Evolutionary conservation across 257 asterid species (phyloP).

Genomic region (Jaltomata sinuosa): DNA sequence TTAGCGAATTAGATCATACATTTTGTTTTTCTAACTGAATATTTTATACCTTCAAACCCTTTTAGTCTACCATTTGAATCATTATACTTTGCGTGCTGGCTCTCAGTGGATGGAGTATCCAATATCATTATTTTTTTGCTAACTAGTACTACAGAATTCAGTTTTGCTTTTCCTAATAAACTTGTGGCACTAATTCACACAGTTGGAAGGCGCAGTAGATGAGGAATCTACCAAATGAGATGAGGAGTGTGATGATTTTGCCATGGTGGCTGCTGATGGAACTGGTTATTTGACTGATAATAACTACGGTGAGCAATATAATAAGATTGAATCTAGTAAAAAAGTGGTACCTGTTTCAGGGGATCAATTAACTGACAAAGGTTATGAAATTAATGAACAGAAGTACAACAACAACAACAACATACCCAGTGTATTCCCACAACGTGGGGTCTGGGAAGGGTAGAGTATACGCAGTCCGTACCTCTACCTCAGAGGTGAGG

Average conservation of each 20-base stretch:
- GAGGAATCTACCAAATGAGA: too few relatives aligned
- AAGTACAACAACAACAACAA: too few relatives aligned
- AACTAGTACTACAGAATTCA: neutral
- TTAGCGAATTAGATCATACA: neutral
- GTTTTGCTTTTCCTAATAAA: neutral
- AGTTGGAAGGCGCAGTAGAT: conserved; percentile 12
- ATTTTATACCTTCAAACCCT: neutral
- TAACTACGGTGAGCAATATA: conserved; percentile 26
- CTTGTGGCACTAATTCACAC: neutral
- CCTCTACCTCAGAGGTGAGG: too few relatives aligned
- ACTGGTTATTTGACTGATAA: conserved; percentile 30
- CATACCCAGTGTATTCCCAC: too few relatives aligned
- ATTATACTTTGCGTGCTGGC: neutral
- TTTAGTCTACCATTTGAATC: neutral
- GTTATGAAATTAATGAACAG: too few relatives aligned
- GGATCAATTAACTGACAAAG: conserved; percentile 12
- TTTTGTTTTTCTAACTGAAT: neutral
- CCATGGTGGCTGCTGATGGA: conserved; percentile 45
- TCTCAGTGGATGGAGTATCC: too few relatives aligned
- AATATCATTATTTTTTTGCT: neutral
- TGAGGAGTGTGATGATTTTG: conserved; percentile 67
- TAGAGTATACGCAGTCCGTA: too few relatives aligned
- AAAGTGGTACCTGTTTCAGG: neutral
- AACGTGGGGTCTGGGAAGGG: too few relatives aligned
- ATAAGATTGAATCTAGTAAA: conserved; percentile 6